Conservation (phyloP, 768 basidiomycete genomes). For the Leccinum truebloodii region DNA sequence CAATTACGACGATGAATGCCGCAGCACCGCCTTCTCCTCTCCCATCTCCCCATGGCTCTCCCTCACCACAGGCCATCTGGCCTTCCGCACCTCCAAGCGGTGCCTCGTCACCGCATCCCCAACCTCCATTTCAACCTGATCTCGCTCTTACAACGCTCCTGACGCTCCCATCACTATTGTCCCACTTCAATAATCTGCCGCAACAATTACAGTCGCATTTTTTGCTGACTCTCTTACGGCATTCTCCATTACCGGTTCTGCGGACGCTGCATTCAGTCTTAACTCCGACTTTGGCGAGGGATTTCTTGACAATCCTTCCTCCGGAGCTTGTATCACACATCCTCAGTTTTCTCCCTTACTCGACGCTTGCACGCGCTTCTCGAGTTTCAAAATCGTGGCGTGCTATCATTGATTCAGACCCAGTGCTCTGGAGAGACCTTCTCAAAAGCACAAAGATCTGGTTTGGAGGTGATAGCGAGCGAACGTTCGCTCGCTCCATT, state of each 20-base stretch:
- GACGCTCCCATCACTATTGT: slow-evolving; percentile 79
- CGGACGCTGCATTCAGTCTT: slow-evolving; percentile 88
- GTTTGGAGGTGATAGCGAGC: slow-evolving; percentile 86
- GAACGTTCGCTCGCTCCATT: slow-evolving; percentile 74
- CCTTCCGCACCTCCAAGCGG: slow-evolving; percentile 82
- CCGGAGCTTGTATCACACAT: slow-evolving; percentile 90
- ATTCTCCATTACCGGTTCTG: slow-evolving; percentile 88
- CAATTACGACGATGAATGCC: slow-evolving; percentile 62
- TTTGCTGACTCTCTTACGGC: slow-evolving; percentile 87
- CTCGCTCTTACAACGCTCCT: slow-evolving; percentile 80
- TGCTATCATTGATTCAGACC: slow-evolving; percentile 88
- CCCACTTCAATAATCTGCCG: slow-evolving; percentile 80
- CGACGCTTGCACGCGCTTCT: slow-evolving; percentile 81
- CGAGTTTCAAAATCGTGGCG: slow-evolving; percentile 90
- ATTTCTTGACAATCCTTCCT: slow-evolving; percentile 91
- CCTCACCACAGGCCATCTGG: slow-evolving; percentile 74
- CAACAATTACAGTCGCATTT: slow-evolving; percentile 88
- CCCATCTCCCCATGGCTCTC: slow-evolving; percentile 84
- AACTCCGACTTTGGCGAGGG: slow-evolving; percentile 87
- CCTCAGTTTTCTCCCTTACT: slow-evolving; percentile 80
- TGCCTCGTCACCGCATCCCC: slow-evolving; percentile 66
- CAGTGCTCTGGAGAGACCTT: slow-evolving; percentile 86
- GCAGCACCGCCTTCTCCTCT: slow-evolving; percentile 84
- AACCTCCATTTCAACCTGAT: slow-evolving; percentile 79
- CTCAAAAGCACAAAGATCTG: slow-evolving; percentile 83